Base-by-base conservation (phyloP, 345 rosid genomes). In the Dimocarpus longan region DNA sequence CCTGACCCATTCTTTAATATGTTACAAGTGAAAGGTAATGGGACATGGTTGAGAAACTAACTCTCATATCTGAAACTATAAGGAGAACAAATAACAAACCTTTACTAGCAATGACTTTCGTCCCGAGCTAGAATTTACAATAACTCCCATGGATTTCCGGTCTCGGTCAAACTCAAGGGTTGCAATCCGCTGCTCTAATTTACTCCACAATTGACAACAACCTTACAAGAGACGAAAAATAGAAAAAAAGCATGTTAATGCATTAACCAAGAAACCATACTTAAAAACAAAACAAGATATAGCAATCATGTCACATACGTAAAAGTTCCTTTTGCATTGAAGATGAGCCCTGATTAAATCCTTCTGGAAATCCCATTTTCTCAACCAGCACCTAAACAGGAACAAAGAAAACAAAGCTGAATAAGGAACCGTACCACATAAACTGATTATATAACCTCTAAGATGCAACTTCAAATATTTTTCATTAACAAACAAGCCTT, bases 131-230 rank as follows among this genome's bases (percentile, higher is more conserved):
- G 99, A 93, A 82, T 90, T 88, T 71, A 91, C 97, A 83, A 96
- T 93, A 70, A 94, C 97, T 78, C 99, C 99, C 99, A 96, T 96
- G 65, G 99, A 96, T 82, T 96, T 96, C 63, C 99, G 76, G 76
- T 90, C 97, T 9, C 88, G 97, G 74, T 93, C 98, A 39, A 96
- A 96, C 86, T 96, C 99, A 73, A 96, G 94, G 74, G 99, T 94
- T 62, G 97, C 99, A 88, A 93, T 87, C 74, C 98, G 89, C 65
- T 81, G 90, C 76, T 93, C 97, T 81, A 85, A 78, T 84, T 86
- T 80, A 80, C 78, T 91, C 99, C 98, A 96, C 46, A 79, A 62
- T 66, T 80, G 85, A 73, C 86, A 94, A 86, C 92, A 94, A 76
- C 94, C 99, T 96, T 79, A 11, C 8, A 66, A 67, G 71, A 16